Evolutionary conservation across 106 monocot species (phyloP), one percentile per base, ranked within the genome.

Genomic region (Dioscorea dumetorum): DNA sequence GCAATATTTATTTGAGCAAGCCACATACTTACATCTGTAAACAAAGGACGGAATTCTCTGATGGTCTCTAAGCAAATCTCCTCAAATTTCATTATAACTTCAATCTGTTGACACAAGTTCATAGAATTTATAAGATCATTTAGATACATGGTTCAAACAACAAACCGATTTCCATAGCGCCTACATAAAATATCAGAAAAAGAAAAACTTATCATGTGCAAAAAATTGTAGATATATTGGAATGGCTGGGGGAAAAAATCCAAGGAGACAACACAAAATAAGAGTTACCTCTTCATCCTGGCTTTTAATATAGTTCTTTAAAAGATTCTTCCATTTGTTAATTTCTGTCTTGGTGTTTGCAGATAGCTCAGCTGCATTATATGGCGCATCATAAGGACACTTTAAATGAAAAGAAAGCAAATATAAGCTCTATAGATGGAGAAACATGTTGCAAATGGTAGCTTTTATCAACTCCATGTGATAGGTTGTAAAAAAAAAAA

Each of bases 1-100:
- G 10, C 6, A 41, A 41, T 41, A 41, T 6, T 41, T 10, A 5
- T 41, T 41, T 41, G 41, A 41, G 41, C 41, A 41, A 6, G 41
- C 41, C 41, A 41, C 11, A 32, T 33, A 51, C 63, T 73, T 88
- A 92, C 97, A 64, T 20, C 50, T 48, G 87, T 64, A 62, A 99
- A 92, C 49, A 83, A 58, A 58, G 87, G 83, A 65, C 81, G 62
- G 60, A 88, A 86, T 48, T 88, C 88, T 76, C 63, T 83, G 22
- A 73, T 68, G 34, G 78, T 83, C 50, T 91, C 91, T 53, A 73
- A 57, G 71, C 87, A 95, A 69, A 95, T 95, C 72, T 95, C 91
- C 67, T 95, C 94, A 65, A 91, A 91, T 65, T 97, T 92, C 65
- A 92, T 23, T 63, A 97, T 80, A 31, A 87, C 71, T 74, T 89